Percentiles rank a stretch among this genome's conserved stretches.
Evolutionary conservation across 345 rosid species (phyloP).

Genomic region (Turritis glabra): DNA sequence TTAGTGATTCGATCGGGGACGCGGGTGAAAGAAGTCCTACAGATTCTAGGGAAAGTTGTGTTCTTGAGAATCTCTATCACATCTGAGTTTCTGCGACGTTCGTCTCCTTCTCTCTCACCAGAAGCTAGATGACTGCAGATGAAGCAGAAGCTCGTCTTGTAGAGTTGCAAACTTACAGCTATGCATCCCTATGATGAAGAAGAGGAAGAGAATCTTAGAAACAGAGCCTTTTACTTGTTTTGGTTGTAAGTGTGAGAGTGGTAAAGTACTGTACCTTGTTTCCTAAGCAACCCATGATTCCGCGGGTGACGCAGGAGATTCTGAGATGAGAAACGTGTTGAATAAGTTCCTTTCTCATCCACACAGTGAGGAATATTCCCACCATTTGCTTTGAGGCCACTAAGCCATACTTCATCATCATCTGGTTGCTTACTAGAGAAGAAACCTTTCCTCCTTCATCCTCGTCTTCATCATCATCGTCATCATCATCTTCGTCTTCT

Average conservation of each 20-base stretch:
- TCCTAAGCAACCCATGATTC: slow-evolving; percentile 90
- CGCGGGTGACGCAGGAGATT: slow-evolving; percentile 69
- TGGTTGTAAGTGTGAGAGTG: not conserved
- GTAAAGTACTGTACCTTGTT: slow-evolving; percentile 64
- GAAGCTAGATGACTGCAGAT: slow-evolving; percentile 95
- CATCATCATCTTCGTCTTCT: slow-evolving; percentile 53
- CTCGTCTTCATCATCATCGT: slow-evolving; percentile 35
- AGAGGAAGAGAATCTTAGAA: not conserved
- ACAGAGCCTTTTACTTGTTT: not conserved
- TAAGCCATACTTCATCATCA: slow-evolving; percentile 64
- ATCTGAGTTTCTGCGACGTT: slow-evolving; percentile 77
- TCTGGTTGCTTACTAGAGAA: slow-evolving; percentile 39
- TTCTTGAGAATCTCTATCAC: slow-evolving; percentile 78
- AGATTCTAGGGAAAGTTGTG: slow-evolving; percentile 76
- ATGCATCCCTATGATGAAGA: slow-evolving; percentile 72
- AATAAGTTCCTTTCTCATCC: slow-evolving; percentile 85
- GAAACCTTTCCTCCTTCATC: slow-evolving; percentile 35
- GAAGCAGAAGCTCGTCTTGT: slow-evolving; percentile 87
- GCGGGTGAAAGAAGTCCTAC: slow-evolving; percentile 52
- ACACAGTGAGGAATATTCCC: slow-evolving; percentile 85
- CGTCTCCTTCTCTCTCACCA: slow-evolving; percentile 96
- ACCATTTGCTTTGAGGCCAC: slow-evolving; percentile 95
- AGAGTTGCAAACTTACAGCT: slow-evolving; percentile 80
- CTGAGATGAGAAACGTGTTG: slow-evolving; percentile 77
- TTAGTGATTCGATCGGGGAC: slow-evolving; percentile 68